phyloP scores from a whole-genome alignment of 306 rosid genomes.

The Glycine tomentella region DNA sequence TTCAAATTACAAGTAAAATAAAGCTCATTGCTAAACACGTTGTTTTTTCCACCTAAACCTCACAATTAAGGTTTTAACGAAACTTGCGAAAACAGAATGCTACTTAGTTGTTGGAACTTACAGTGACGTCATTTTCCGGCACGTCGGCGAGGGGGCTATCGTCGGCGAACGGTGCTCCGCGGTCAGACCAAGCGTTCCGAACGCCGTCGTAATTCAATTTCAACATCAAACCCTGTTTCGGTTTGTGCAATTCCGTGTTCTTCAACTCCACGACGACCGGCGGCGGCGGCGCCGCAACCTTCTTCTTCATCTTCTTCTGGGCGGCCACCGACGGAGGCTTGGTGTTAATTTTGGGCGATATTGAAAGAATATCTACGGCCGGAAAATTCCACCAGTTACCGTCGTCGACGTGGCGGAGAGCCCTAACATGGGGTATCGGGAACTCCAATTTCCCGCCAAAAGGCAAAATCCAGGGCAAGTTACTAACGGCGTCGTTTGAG shows the following conservation, averaged over 20 bases:
- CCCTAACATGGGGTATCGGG: conserved; percentile 52
- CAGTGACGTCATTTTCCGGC: conserved; percentile 64
- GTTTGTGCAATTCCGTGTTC: conserved; percentile 22
- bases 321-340: conserved; percentile 43
- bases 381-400: conserved; percentile 88
- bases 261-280: conserved; percentile 5
- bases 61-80: no score
- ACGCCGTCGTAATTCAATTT: conserved; percentile 82
- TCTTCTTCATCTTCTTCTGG: conserved; percentile 47
- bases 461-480: conserved; percentile 37
- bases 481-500: conserved; percentile 13
- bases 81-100: no score
- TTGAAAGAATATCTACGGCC: conserved; percentile 73
- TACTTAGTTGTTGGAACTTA: conserved; percentile 62
- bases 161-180: conserved; percentile 77
- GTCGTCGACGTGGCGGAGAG: conserved; percentile 70
- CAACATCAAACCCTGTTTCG: conserved; percentile 61
- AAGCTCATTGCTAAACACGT: neutral
- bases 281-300: conserved; percentile 30
- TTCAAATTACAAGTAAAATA: neutral
- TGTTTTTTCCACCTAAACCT: neutral
- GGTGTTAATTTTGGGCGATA: conserved; percentile 69
- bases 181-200: conserved; percentile 76
- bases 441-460: conserved; percentile 65
- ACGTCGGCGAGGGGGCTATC: conserved; percentile 53